phyloP scores from a whole-genome alignment of 2,329 filamentous ascomycete species.

The Diplodia seriata region DNA sequence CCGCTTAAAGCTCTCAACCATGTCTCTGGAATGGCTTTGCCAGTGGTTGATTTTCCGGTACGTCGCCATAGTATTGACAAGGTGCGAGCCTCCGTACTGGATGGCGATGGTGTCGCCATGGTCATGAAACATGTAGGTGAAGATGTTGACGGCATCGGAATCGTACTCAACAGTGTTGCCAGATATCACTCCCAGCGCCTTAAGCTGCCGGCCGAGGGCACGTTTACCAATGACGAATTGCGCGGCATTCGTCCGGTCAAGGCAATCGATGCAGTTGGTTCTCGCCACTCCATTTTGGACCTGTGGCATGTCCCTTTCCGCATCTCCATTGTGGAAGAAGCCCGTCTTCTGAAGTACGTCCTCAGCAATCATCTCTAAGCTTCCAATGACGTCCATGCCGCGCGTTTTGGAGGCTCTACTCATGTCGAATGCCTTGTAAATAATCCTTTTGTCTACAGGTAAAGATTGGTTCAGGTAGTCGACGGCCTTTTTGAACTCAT shows the following conservation, averaged over 20 bases:
- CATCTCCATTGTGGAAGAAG: conserved; percentile 93
- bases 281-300: conserved; percentile 92
- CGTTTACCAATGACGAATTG: conserved; percentile 98
- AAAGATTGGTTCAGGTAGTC: conserved; percentile 94
- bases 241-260: conserved; percentile 95
- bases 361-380: conserved; percentile 86
- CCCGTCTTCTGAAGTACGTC: conserved; percentile 84
- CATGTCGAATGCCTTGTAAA: conserved; percentile 98
- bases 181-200: conserved; percentile 86
- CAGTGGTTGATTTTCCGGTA: conserved; percentile 99
- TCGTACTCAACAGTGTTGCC: conserved; percentile 86
- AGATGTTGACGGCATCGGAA: conserved; percentile 92
- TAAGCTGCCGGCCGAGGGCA: conserved; percentile 88
- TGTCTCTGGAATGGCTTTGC: conserved; percentile 96
- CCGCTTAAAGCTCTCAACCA: conserved; percentile 98
- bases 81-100: conserved; percentile 94
- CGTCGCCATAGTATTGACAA: conserved; percentile 99
- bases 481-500: conserved; percentile 86
- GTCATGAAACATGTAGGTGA: conserved; percentile 98
- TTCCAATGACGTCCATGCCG: conserved; percentile 93
- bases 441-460: conserved; percentile 81
- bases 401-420: conserved; percentile 89
- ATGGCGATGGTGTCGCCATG: conserved; percentile 98
- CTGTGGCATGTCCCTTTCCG: conserved; percentile 66
- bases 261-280: conserved; percentile 97